Evolutionary conservation across 305 asterid species (phyloP).

Genomic region (Salvia sclarea): DNA sequence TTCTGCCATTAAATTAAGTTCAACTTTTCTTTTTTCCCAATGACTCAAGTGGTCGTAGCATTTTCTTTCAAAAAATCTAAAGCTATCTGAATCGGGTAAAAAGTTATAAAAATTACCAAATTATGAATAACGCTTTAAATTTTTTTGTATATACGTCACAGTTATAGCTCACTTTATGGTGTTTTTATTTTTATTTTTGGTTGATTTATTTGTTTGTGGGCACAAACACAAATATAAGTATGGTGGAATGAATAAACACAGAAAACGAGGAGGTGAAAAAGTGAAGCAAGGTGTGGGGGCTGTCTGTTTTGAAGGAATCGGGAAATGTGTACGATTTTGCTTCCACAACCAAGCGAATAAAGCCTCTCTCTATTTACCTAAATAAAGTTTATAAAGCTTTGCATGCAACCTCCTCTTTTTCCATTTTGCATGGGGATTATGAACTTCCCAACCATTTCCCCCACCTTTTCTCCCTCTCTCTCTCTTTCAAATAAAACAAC

Average conservation of each 20-base stretch:
- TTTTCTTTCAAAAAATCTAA: constrained; percentile 16
- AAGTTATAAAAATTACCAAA: not conserved
- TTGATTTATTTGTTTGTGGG: not conserved
- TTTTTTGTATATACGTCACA: not conserved
- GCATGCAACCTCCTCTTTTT: constrained; percentile 26
- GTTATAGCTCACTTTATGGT: constrained; percentile 3
- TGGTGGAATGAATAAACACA: constrained; percentile 15
- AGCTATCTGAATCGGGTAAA: constrained; percentile 23
- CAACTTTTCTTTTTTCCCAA: constrained; percentile 1
- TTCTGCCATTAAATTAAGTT: not conserved
- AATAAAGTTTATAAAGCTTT: constrained; percentile 28
- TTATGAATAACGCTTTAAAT: constrained; percentile 9
- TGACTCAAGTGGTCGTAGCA: constrained; percentile 8
- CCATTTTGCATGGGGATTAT: constrained; percentile 40
- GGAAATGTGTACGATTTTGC: constrained; percentile 46
- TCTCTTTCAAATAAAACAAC: not conserved
- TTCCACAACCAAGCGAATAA: constrained; percentile 28
- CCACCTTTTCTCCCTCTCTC: not conserved
- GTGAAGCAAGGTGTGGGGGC: constrained; percentile 45
- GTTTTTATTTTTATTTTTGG: no score
- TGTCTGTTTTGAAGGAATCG: constrained; percentile 55
- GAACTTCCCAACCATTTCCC: not conserved
- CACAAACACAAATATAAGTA: not conserved
- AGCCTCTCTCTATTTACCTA: constrained; percentile 7
- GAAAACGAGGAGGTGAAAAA: constrained; percentile 46